Evolutionary conservation across 2,329 filamentous ascomycete genomes (phyloP).

Genomic region (Fusarium sp.): DNA sequence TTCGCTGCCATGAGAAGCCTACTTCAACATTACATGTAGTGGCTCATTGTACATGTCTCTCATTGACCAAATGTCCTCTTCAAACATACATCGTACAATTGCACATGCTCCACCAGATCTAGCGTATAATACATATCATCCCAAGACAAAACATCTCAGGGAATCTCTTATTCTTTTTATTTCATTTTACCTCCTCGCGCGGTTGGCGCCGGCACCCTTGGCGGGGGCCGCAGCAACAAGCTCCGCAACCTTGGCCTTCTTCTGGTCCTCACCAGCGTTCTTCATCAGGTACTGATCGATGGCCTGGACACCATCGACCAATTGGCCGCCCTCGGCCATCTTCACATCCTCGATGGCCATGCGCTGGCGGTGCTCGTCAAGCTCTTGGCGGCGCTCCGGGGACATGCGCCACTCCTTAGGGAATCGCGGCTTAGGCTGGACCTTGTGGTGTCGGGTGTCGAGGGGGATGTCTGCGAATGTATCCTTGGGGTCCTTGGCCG

Average conservation of each 20-base stretch:
- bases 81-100: constrained; percentile 48
- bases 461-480: constrained; percentile 91
- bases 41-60: constrained; percentile 43
- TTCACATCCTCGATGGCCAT: constrained; percentile 66
- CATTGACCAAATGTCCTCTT: constrained; percentile 33
- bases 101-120: constrained; percentile 42
- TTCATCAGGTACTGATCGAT: constrained; percentile 58
- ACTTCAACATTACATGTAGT: constrained; percentile 1
- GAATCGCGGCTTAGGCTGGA: constrained; percentile 76
- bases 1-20: not conserved
- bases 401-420: constrained; percentile 88
- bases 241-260: constrained; percentile 53
- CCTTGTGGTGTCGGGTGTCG: constrained; percentile 86
- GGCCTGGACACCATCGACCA: constrained; percentile 70
- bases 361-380: constrained; percentile 71
- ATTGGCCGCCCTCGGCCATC: constrained; percentile 64
- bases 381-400: constrained; percentile 72
- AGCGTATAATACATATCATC: constrained; percentile 47
- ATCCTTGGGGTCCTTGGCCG: constrained; percentile 83
- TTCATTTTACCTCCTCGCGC: constrained; percentile 43
- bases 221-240: constrained; percentile 46
- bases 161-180: constrained; percentile 1
- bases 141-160: constrained; percentile 8
- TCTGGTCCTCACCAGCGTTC: constrained; percentile 52
- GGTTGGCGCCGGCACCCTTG: constrained; percentile 36